Base-by-base conservation (phyloP, 2,329 filamentous ascomycete species). In the Ustilaginoidea virens region DNA sequence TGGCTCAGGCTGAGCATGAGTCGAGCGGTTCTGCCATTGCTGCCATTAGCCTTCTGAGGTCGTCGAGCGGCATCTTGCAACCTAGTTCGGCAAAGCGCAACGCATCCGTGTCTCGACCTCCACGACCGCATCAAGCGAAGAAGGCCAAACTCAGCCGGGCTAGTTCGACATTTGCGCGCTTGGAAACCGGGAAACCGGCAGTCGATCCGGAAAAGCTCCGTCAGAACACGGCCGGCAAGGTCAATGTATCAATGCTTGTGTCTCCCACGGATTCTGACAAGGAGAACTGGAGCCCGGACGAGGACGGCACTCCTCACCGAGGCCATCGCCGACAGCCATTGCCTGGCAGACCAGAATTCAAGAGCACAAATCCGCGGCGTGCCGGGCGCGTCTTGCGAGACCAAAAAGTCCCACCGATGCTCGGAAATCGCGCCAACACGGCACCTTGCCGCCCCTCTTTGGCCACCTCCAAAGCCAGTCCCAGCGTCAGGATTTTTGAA, bases 1-100 rank as follows among this genome's bases (percentile, higher is more conserved):
- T 77, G 14, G 69, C 70, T n/a, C 78, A 82, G 39, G 80, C 80
- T 7, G 79, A 87, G 53, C 74, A 81, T 40, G 82, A 92, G 46
- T 71, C 71, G 6, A 81, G 67, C 39, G 82, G 81, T 14, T 86
- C 80, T 23, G 82, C 81, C 30, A 69, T 79, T 34, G 80, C 80
- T 19, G 82, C 80, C 20, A 90, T 93, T 35, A 82, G 74, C 37
- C 63, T 92, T 17, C 64, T 93, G 35, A 68, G 82, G 25, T 83
- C 81, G 8, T 73, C 73, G 17, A 76, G 69, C 27, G 44, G 46
- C 28, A 43, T 60, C 11, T 48, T 69, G 14, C 63, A 67, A 36
- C 51, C 59, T n/a, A 76, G 74, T 49, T 61, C 55, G 18, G 62
- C 61, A 30, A 82, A 80, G 51, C 70, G 78, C 33, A 80, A 81